phyloP scores from a whole-genome alignment of 768 basidiomycete species.

The Gloeopeniophorella convolvens region DNA sequence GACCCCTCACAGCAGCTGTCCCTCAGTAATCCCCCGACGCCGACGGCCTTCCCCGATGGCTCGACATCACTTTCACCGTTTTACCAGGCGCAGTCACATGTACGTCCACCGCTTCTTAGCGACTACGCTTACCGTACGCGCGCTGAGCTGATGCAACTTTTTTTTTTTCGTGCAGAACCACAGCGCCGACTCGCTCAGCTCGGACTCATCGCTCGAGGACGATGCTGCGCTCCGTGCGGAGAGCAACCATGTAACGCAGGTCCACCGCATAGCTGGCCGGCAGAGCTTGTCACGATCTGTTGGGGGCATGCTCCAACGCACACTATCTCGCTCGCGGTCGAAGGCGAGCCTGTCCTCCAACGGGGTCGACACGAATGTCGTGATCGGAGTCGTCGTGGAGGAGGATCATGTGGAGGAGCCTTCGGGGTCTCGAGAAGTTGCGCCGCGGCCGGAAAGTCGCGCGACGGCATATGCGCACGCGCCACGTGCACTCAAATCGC shows the following conservation, averaged over 20 bases:
- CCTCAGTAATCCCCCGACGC: slow-evolving; percentile 16
- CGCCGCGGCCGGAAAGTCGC: neutral
- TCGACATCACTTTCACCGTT: slow-evolving; percentile 24
- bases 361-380: slow-evolving; percentile 7
- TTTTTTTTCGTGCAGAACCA: slow-evolving; percentile 3
- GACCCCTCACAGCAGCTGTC: slow-evolving; percentile 4
- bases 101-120: neutral
- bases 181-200: slow-evolving; percentile 28
- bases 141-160: slow-evolving; percentile 1
- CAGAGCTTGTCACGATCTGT: slow-evolving; percentile 17
- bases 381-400: slow-evolving; percentile 21
- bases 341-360: neutral
- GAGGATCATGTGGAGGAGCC: slow-evolving; percentile 13
- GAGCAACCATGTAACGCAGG: slow-evolving; percentile 19
- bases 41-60: slow-evolving; percentile 22
- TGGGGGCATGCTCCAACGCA: slow-evolving; percentile 17
- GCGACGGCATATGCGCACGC: slow-evolving; percentile 6
- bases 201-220: slow-evolving; percentile 12
- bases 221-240: neutral
- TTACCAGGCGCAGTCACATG: slow-evolving; percentile 25
- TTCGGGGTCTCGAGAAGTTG: neutral
- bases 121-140: neutral
- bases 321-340: slow-evolving; percentile 15
- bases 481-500: slow-evolving; percentile 1
- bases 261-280: slow-evolving; percentile 20